Evolutionary conservation across 176 grass and related monocot genomes (phyloP).

Genomic region (Cocos nucifera): DNA sequence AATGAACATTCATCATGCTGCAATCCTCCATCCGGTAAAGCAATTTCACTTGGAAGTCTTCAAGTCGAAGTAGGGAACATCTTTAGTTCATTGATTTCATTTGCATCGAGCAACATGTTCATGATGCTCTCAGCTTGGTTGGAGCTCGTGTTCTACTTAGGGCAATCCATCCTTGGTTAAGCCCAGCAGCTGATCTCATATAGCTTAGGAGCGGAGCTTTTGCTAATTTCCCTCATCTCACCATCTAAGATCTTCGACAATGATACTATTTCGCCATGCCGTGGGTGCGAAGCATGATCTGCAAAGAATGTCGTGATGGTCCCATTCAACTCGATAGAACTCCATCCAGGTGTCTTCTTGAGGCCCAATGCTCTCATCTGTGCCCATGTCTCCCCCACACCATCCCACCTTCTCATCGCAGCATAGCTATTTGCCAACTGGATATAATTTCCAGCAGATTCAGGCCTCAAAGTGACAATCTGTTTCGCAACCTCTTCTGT

Average conservation of each 20-base stretch:
- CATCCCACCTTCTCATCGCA: slow-evolving; percentile 14
- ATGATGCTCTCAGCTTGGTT: no score
- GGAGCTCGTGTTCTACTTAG: no score
- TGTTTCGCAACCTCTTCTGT: slow-evolving; percentile 10
- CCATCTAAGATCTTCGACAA: slow-evolving; percentile 4
- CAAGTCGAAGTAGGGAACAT: no score
- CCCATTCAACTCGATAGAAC: slow-evolving; percentile 16
- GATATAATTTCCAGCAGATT: slow-evolving; percentile 14
- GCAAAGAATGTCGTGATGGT: slow-evolving; percentile 15
- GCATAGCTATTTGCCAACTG: slow-evolving; percentile 22
- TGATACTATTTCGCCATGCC: not conserved
- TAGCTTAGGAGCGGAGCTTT: not conserved
- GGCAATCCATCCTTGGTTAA: no score
- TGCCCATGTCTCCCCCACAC: slow-evolving; percentile 12
- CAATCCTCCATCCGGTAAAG: no score
- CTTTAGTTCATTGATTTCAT: no score
- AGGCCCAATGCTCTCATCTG: slow-evolving; percentile 21
- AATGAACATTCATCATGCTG: no score
- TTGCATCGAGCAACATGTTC: no score
- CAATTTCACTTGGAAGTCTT: no score
- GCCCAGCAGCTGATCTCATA: not conserved
- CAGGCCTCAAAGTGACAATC: slow-evolving; percentile 9
- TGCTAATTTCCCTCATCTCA: slow-evolving; percentile 13
- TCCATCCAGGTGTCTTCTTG: slow-evolving; percentile 21
- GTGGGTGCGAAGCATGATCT: slow-evolving; percentile 6